Base-by-base conservation (phyloP, 1,139 yeast genomes). In the Candida sp. region DNA sequence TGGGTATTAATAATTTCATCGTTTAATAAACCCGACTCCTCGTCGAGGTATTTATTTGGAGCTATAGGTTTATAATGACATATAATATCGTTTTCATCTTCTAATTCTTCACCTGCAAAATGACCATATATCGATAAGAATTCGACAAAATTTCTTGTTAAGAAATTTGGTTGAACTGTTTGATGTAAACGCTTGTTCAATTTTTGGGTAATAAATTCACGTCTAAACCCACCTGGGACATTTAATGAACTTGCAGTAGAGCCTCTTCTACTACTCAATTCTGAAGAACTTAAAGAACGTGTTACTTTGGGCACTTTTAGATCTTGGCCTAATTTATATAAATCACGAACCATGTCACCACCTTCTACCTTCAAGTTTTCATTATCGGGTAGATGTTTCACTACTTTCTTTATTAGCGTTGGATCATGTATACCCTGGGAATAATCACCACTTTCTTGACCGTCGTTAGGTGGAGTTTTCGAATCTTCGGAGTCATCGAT, bases 331-430 rank as follows among this genome's bases (percentile, higher is more conserved):
- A 87, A 52, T 44, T 82, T 84, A 64, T 87, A 87, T 35, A 89
- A 73, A 52, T 87, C 95, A 46, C 96, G 73, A 5, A 95, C 87
- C 38, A 89, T 83, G 57, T 89, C 97, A 11, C 95, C 97, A 22
- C 96, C 95, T 60, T 85, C 95, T 23, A 81, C 63, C 46, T 79
- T 77, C 44, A 89, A 66, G 2, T 60, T 45, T 38, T 79, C 81
- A 35, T 51, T 52, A 11, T 45, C 45, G 5, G 62, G 61, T 36
- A 70, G 55, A 48, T 70, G 74, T 39, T 63, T 63, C 15, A 62
- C 58, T 4, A 70, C 57, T 44, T 54, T 57, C 30, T 54, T 53
- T 5, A 58, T 44, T 29, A 63, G 38, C 23, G 51, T 52, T 0
- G 68, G 65, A 44, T 67, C 61, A 36, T 53, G 56, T 1, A 59